phyloP scores from a whole-genome alignment of 331 rosid genomes.

The Acacia pycnantha region DNA sequence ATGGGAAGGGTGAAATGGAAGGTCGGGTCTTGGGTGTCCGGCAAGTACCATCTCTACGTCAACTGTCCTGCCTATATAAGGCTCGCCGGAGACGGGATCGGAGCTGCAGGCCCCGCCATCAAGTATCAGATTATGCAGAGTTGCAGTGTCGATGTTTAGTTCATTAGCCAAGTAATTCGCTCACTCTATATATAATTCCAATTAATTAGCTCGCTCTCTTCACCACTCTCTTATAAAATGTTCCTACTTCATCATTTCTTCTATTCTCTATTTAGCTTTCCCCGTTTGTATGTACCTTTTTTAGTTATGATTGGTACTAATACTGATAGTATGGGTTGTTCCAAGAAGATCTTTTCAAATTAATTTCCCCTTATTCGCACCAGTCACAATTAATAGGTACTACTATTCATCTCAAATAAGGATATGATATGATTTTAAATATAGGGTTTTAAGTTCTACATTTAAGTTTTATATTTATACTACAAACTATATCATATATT shows the following conservation, averaged over 20 bases:
- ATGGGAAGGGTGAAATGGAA: constrained; percentile 60
- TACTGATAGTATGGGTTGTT: background rate
- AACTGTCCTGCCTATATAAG: constrained; percentile 71
- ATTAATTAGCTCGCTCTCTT: background rate
- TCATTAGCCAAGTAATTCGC: background rate
- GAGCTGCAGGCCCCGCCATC: constrained; percentile 34
- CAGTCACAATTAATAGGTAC: background rate
- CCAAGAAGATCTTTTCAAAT: background rate
- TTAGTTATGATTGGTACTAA: background rate
- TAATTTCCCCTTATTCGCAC: background rate
- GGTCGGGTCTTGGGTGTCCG: constrained; percentile 77
- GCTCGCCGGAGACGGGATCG: constrained; percentile 30
- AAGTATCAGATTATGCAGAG: constrained; percentile 57
- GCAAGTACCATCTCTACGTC: constrained; percentile 52
- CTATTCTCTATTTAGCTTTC: background rate
- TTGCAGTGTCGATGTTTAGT: constrained; percentile 61
- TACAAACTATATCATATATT: no score
- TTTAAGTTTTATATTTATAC: no score
- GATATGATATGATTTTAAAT: no score
- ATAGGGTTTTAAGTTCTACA: fast-evolving
- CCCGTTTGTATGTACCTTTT: background rate
- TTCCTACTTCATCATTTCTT: background rate
- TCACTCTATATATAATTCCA: background rate
- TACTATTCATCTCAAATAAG: background rate
- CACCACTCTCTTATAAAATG: background rate